Conservation (phyloP, 257 asterid genomes). For the Plectranthus barbatus region DNA sequence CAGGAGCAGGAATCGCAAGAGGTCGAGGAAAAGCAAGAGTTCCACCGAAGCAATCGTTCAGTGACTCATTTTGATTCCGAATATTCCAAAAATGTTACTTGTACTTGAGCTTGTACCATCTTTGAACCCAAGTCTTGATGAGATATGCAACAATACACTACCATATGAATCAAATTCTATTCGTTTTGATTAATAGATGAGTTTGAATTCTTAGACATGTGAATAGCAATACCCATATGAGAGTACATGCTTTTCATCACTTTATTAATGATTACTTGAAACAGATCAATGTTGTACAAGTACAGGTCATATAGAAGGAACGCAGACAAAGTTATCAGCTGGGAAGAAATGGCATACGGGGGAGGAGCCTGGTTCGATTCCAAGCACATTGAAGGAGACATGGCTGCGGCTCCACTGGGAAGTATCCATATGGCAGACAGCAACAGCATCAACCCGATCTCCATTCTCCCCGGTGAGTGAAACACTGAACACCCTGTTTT, state of each 20-base stretch:
- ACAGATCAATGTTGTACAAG: neutral
- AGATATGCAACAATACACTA: neutral
- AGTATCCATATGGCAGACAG: conserved; percentile 85
- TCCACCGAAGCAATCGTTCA: conserved; percentile 11
- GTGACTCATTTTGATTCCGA: neutral
- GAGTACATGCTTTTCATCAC: neutral
- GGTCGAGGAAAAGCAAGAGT: conserved; percentile 30
- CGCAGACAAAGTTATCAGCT: conserved; percentile 58
- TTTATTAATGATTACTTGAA: conserved; percentile 1
- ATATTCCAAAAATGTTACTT: neutral
- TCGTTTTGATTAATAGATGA: neutral
- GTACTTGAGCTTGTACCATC: conserved; percentile 4
- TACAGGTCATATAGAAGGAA: conserved; percentile 7
- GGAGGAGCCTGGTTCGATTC: conserved; percentile 44
- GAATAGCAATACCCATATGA: neutral
- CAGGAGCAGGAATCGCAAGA: conserved; percentile 36
- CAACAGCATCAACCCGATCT: conserved; percentile 52
- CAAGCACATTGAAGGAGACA: conserved; percentile 50
- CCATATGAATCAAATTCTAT: neutral
- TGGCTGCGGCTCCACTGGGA: conserved; percentile 64
- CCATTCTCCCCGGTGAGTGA: conserved; percentile 43
- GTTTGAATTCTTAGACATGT: neutral
- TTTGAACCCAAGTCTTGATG: neutral
- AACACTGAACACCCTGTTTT: conserved; percentile 42
- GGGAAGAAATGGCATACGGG: conserved; percentile 87